A percentile compares a stretch with the other conserved stretches of the same genome.
Evolutionary conservation across 2,329 filamentous ascomycete genomes (phyloP).

Genomic region (Phoma sp.): DNA sequence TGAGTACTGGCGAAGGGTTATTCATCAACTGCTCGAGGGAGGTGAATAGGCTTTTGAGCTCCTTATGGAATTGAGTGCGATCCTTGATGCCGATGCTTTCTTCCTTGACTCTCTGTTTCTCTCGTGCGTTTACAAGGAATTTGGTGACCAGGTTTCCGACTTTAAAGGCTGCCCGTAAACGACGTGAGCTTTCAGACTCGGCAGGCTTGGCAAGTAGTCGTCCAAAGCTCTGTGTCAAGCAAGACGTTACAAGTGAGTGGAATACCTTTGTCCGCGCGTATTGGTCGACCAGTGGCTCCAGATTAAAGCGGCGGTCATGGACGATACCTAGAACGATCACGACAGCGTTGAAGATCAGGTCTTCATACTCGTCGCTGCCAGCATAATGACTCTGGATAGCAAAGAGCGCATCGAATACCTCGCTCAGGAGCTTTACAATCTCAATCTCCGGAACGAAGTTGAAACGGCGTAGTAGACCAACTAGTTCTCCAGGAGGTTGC

Average conservation of each 20-base stretch:
- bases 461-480: conserved; percentile 78
- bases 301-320: conserved; percentile 90
- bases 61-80: conserved; percentile 77
- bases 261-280: conserved; percentile 91
- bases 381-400: conserved; percentile 88
- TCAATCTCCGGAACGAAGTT: conserved; percentile 97
- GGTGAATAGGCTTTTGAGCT: conserved; percentile 87
- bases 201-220: conserved; percentile 82
- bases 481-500: conserved; percentile 72
- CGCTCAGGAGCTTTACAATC: conserved; percentile 89
- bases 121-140: conserved; percentile 89
- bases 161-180: conserved; percentile 90
- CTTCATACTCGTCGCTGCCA: conserved; percentile 91
- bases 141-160: conserved; percentile 92
- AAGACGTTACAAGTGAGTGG: conserved; percentile 90
- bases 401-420: conserved; percentile 91
- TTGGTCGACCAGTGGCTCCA: conserved; percentile 87
- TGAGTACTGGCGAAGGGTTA: conserved; percentile 81
- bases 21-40: conserved; percentile 89
- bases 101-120: conserved; percentile 88
- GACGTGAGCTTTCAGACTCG: conserved; percentile 82
- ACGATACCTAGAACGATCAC: conserved; percentile 92
- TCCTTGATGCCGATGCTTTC: conserved; percentile 84
- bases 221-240: conserved; percentile 84
- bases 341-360: conserved; percentile 87